Evolutionary conservation across 441 rosid genomes (phyloP).

Genomic region (Populus tomentosa): DNA sequence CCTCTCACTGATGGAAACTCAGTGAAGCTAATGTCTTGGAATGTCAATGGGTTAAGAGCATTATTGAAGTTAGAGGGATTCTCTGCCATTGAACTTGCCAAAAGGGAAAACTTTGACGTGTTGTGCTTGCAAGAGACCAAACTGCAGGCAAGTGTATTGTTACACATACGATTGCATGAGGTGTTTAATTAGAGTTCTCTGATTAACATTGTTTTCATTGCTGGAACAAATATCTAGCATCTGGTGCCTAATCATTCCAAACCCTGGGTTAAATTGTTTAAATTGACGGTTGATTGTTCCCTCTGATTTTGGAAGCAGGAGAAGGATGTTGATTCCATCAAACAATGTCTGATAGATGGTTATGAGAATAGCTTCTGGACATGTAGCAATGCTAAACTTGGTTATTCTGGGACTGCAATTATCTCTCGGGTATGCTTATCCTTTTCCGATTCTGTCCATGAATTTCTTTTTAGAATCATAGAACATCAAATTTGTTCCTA

Average conservation of each 20-base stretch:
- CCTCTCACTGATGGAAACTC: slow-evolving; percentile 33
- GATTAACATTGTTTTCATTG: not conserved
- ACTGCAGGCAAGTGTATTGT: slow-evolving; percentile 56
- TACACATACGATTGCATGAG: not conserved
- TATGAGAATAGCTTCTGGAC: slow-evolving; percentile 89
- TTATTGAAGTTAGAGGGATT: slow-evolving; percentile 63
- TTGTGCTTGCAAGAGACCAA: slow-evolving; percentile 97
- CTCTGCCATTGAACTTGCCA: slow-evolving; percentile 77
- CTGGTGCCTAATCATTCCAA: not conserved
- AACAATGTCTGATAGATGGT: slow-evolving; percentile 63
- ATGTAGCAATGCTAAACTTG: slow-evolving; percentile 84
- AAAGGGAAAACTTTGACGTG: slow-evolving; percentile 78
- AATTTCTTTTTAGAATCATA: not conserved
- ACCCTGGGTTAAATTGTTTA: not conserved
- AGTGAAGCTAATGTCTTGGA: slow-evolving; percentile 82
- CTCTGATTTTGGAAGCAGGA: slow-evolving; percentile 41
- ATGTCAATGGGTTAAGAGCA: slow-evolving; percentile 92
- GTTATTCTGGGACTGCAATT: slow-evolving; percentile 96
- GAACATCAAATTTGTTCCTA: not conserved
- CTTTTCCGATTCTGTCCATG: not conserved
- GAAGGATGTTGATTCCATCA: slow-evolving; percentile 76
- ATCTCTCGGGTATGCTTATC: slow-evolving; percentile 73
- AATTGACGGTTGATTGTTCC: slow-evolving; percentile 5
- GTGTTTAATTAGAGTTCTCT: not conserved
- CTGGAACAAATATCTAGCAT: not conserved